Evolutionary conservation across 1,284 basidiomycete genomes (phyloP), one percentile per base, ranked within the genome.

Genomic region (Cutaneotrichosporon spelunceum): DNA sequence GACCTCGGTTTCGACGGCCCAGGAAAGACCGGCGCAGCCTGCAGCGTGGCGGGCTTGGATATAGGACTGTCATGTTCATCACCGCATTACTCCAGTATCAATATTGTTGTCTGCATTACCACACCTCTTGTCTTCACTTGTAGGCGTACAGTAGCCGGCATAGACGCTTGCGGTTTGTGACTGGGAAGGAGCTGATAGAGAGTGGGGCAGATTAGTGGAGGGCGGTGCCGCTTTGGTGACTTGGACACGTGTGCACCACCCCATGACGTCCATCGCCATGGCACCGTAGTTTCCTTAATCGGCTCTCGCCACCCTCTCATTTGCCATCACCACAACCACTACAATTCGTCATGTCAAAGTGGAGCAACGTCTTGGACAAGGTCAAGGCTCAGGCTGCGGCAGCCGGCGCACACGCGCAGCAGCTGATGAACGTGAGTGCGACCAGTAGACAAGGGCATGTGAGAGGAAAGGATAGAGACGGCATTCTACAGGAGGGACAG

Each of bases 381-480:
- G 72, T 68, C 44, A 62, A 65, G 39, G 57, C 66, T 8, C 60
- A 64, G 47, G 70, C 69, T 1, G 45, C 57, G 6, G 47, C 50
- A 5, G 72, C 69, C 4, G 67, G 70, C 33, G 57, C 60, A 13
- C 71, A 72, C 60, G 74, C 74, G 3, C 59, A 60, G 44, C 59
- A 66, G 7, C 66, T 73, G 62, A 57, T 71, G 55, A 68, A 71
- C 60, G 74, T 74, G 54, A 49, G 70, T 61, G 3, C 26, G 36
- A 14, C 13, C 21, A 8, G 4, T 8, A 23, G 10, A 11, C 23
- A 23, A 24, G 13, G 45, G 23, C 39, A 9, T 9, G n/a, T 30
- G 24, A 39, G 9, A 39, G 14, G 36, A 14, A 39, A 39, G 36
- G 16, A 10, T 13, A 5, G 36, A 39, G 36, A 39, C 16, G 36